A percentile compares a stretch with the other conserved stretches of the same genome.
Conservation (phyloP, 2,329 filamentous ascomycete genomes). For the Lasiodiplodia theobromae region DNA sequence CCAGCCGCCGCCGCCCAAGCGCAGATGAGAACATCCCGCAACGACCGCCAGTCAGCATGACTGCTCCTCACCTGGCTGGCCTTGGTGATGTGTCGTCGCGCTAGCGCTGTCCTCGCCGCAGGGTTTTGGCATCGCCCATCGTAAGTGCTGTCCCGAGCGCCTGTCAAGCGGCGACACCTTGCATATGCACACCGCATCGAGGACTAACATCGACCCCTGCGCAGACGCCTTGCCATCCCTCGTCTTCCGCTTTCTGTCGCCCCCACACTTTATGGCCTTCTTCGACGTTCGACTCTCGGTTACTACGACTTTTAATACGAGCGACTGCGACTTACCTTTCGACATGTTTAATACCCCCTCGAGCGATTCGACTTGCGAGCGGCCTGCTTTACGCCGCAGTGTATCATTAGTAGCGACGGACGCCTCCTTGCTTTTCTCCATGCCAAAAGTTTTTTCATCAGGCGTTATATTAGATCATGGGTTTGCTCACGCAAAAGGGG, state of each 20-base stretch:
- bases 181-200: slow-evolving; percentile 25
- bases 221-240: slow-evolving; percentile 30
- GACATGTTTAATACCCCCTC: slow-evolving; percentile 46
- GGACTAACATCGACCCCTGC: slow-evolving; percentile 26
- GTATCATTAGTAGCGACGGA: slow-evolving; percentile 41
- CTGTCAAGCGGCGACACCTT: slow-evolving; percentile 29
- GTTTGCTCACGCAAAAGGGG: slow-evolving; percentile 45
- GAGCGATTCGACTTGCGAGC: slow-evolving; percentile 38
- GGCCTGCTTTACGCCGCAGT: slow-evolving; percentile 30
- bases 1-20: slow-evolving; percentile 49
- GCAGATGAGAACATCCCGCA: slow-evolving; percentile 37
- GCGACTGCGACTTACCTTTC: slow-evolving; percentile 30
- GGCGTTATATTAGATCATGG: slow-evolving; percentile 50
- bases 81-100: slow-evolving; percentile 25
- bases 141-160: slow-evolving; percentile 23
- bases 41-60: slow-evolving; percentile 17
- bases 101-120: slow-evolving; percentile 22
- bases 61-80: slow-evolving; percentile 28
- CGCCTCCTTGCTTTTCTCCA: slow-evolving; percentile 34
- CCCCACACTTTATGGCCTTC: slow-evolving; percentile 18
- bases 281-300: slow-evolving; percentile 28
- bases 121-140: slow-evolving; percentile 24
- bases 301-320: slow-evolving; percentile 32
- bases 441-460: slow-evolving; percentile 32
- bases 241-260: slow-evolving; percentile 19